A percentile compares a stretch with the other conserved stretches of the same genome.
Evolutionary conservation across 345 rosid species (phyloP).

Genomic region (Salix suchowensis): DNA sequence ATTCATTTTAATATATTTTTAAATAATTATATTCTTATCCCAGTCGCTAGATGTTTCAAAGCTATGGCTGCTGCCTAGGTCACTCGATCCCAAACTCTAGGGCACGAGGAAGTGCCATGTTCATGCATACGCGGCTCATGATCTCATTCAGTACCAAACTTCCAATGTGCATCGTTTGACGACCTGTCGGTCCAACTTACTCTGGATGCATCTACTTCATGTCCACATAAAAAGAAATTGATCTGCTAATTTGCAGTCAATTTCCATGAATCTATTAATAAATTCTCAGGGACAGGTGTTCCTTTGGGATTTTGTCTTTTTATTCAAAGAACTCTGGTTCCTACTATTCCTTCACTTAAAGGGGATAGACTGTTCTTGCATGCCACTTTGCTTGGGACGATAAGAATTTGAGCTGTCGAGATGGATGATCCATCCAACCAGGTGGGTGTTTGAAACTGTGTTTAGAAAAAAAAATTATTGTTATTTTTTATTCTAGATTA

Average conservation of each 20-base stretch:
- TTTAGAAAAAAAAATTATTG: no score
- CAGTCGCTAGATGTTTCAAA: neutral
- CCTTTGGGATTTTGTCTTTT: neutral
- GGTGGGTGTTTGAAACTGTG: no score
- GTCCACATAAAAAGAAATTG: neutral
- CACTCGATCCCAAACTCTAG: neutral
- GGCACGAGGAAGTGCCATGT: neutral
- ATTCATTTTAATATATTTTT: no score
- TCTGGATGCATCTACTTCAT: neutral
- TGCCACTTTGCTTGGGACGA: neutral
- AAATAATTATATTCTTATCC: no score
- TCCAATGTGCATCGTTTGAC: constrained; percentile 4
- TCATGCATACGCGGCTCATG: neutral
- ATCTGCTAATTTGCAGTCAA: neutral
- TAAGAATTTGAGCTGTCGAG: neutral
- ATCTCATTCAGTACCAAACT: neutral
- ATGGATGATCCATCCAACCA: neutral
- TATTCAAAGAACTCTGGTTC: neutral
- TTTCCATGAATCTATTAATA: neutral
- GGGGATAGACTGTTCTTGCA: neutral
- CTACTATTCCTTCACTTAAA: neutral
- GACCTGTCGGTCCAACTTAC: neutral
- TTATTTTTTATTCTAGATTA: no score
- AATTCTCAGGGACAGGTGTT: neutral
- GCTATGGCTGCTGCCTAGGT: neutral